These are phyloP conservation scores for Talaromyces wortmannii DNA, from an alignment of 495 filamentous ascomycete genomes.

Conservation along the genomic window DNA sequence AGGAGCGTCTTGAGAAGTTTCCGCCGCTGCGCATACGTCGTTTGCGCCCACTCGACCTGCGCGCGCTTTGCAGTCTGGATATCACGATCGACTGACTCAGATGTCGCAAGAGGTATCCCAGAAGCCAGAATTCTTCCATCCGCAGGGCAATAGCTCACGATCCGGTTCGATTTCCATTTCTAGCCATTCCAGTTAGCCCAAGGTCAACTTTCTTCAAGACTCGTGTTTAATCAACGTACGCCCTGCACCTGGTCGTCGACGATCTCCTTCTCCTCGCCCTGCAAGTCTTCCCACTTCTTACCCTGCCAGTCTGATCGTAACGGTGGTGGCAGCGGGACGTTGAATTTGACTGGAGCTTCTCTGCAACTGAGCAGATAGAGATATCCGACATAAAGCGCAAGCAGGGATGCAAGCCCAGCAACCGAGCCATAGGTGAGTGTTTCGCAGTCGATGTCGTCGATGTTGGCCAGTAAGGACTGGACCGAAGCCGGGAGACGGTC, in stretches of 20 bases:
- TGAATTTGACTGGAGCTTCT: slow-evolving; percentile 50
- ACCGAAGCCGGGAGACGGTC: slow-evolving; percentile 16
- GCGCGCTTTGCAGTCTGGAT: slow-evolving; percentile 67
- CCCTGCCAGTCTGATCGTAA: slow-evolving; percentile 45
- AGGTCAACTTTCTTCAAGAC: not conserved
- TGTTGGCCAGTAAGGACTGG: slow-evolving; percentile 13
- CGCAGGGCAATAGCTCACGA: slow-evolving; percentile 76
- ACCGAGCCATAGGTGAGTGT: slow-evolving; percentile 6
- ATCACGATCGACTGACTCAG: slow-evolving; percentile 72
- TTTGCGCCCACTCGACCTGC: slow-evolving; percentile 74
- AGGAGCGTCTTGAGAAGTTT: slow-evolving; percentile 76
- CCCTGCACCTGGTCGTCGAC: slow-evolving; percentile 34
- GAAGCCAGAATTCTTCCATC: slow-evolving; percentile 77
- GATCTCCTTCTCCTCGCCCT: slow-evolving; percentile 35
- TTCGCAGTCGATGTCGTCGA: slow-evolving; percentile 11
- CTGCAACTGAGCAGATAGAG: slow-evolving; percentile 21
- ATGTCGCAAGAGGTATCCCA: slow-evolving; percentile 66
- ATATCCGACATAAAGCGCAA: slow-evolving; percentile 28
- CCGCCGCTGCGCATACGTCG: slow-evolving; percentile 69
- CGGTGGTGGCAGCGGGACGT: slow-evolving; percentile 52
- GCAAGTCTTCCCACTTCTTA: slow-evolving; percentile 52
- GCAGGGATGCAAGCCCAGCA: slow-evolving; percentile 21
- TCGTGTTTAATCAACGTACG: slow-evolving; percentile 17
- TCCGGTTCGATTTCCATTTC: slow-evolving; percentile 35
- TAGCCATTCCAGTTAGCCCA: slow-evolving; percentile 7